Evolutionary conservation across 208 protist genomes (phyloP).

Genomic region (Entamoeba histolytica): DNA sequence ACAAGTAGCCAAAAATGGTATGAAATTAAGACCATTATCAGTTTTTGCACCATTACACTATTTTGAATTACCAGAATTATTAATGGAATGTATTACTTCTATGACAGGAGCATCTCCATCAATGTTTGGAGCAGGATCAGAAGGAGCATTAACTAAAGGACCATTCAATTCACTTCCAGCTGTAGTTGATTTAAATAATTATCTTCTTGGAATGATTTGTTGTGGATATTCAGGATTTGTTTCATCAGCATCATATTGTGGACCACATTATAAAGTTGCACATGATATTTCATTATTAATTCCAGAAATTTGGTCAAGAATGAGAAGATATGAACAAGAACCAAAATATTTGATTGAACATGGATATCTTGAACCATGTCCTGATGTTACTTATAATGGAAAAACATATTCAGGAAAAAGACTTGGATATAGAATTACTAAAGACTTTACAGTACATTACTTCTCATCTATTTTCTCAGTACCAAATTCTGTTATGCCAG

Average conservation of each 20-base stretch:
- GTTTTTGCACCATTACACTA: conserved; percentile 33
- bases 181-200: conserved; percentile 20
- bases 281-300: conserved; percentile 35
- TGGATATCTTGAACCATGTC: conserved; percentile 24
- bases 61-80: conserved; percentile 31
- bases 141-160: conserved; percentile 38
- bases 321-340: conserved; percentile 22
- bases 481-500: conserved; percentile 25
- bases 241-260: conserved; percentile 18
- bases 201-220: conserved; percentile 4
- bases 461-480: too few species aligned
- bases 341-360: conserved; percentile 5
- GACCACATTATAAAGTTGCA: conserved; percentile 13
- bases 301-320: conserved; percentile 30
- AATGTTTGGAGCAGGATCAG: conserved; percentile 31
- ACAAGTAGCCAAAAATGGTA: not conserved
- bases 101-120: conserved; percentile 36
- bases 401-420: conserved; percentile 15
- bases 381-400: conserved; percentile 32
- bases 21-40: not conserved
- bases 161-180: conserved; percentile 31
- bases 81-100: conserved; percentile 28
- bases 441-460: conserved; percentile 14
- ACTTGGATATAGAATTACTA: conserved; percentile 36
- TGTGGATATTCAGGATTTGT: not conserved